A percentile compares a stretch with the other conserved stretches of the same genome.
phyloP scores from a whole-genome alignment of 1,284 basidiomycete genomes.

The Ganoderma lucidum region DNA sequence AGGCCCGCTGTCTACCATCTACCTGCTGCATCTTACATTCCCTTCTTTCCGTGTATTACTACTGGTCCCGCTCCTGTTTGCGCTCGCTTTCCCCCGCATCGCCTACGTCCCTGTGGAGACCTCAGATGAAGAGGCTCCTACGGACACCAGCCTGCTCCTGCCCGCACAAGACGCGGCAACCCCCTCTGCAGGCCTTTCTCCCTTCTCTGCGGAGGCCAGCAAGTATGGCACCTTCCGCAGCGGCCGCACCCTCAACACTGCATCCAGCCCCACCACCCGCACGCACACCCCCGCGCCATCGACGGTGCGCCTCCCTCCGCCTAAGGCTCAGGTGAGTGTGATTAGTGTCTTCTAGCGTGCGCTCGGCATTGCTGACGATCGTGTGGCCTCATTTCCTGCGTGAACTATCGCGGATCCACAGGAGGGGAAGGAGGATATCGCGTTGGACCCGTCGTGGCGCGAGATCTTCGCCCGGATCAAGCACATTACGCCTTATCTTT shows the following conservation, averaged over 20 bases:
- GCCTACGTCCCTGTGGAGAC: conserved; percentile 61
- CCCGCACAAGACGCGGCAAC: conserved; percentile 51
- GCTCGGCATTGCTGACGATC: conserved; percentile 18
- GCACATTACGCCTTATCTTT: conserved; percentile 80
- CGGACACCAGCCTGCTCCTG: conserved; percentile 61
- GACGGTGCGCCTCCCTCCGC: conserved; percentile 36
- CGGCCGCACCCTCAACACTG: conserved; percentile 55
- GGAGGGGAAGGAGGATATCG: conserved; percentile 62
- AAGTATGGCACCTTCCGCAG: conserved; percentile 81
- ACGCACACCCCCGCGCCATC: conserved; percentile 70
- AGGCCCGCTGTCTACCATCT: conserved; percentile 50
- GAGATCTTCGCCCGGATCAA: conserved; percentile 67
- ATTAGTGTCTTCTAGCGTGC: conserved; percentile 17
- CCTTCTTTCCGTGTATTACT: conserved; percentile 71
- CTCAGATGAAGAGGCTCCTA: conserved; percentile 52
- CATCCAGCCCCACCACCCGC: conserved; percentile 64
- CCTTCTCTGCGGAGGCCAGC: conserved; percentile 54
- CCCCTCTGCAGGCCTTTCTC: conserved; percentile 55
- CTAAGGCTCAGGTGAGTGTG: conserved; percentile 42
- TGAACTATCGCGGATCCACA: conserved; percentile 38
- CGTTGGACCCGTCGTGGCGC: conserved; percentile 70
- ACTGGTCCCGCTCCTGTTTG: conserved; percentile 63
- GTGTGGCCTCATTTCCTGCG: conserved; percentile 12
- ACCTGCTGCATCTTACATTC: conserved; percentile 66
- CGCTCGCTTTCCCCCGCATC: conserved; percentile 64